These are phyloP conservation scores for Fusarium nurragi DNA, from an alignment of 2,329 filamentous ascomycete species.

Conservation along the genomic window DNA sequence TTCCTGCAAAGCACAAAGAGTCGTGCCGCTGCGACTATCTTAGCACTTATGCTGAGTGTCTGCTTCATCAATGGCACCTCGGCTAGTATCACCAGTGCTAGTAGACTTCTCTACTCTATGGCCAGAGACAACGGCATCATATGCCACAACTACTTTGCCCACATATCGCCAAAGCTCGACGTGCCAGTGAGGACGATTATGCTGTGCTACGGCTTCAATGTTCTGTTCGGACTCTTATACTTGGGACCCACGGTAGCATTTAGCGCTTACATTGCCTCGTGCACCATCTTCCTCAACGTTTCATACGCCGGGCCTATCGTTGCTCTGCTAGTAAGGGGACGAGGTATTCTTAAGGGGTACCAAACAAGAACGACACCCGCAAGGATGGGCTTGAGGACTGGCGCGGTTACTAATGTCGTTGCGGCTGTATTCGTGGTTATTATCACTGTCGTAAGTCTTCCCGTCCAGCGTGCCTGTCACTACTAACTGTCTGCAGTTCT, in stretches of 20 bases:
- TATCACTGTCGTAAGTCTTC: slow-evolving; percentile 1
- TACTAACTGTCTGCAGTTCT: not conserved
- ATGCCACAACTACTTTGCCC: slow-evolving; percentile 18
- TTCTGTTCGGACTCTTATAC: slow-evolving; percentile 31
- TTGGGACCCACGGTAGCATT: slow-evolving; percentile 31
- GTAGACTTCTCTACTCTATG: slow-evolving; percentile 53
- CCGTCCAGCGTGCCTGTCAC: rapidly evolving
- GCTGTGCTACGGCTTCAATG: slow-evolving; percentile 27
- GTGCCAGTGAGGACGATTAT: slow-evolving; percentile 25
- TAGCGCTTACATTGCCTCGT: slow-evolving; percentile 29
- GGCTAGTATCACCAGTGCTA: slow-evolving; percentile 51
- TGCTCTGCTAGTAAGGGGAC: slow-evolving; percentile 14
- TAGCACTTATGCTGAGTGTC: slow-evolving; percentile 51
- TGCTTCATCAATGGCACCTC: slow-evolving; percentile 59
- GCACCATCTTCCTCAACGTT: slow-evolving; percentile 33
- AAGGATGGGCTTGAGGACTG: not conserved
- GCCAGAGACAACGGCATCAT: slow-evolving; percentile 34
- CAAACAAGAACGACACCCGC: slow-evolving; percentile 11
- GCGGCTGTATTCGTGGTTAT: slow-evolving; percentile 7
- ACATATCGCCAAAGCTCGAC: slow-evolving; percentile 18
- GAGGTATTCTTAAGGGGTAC: not conserved
- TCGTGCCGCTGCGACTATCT: slow-evolving; percentile 50
- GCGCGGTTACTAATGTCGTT: not conserved
- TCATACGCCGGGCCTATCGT: slow-evolving; percentile 30
- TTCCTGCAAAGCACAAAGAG: slow-evolving; percentile 55